Percentiles rank a stretch among this genome's conserved stretches.
Evolutionary conservation across 1,139 yeast species (phyloP).

Genomic region (Kluyveromyces marxianus): DNA sequence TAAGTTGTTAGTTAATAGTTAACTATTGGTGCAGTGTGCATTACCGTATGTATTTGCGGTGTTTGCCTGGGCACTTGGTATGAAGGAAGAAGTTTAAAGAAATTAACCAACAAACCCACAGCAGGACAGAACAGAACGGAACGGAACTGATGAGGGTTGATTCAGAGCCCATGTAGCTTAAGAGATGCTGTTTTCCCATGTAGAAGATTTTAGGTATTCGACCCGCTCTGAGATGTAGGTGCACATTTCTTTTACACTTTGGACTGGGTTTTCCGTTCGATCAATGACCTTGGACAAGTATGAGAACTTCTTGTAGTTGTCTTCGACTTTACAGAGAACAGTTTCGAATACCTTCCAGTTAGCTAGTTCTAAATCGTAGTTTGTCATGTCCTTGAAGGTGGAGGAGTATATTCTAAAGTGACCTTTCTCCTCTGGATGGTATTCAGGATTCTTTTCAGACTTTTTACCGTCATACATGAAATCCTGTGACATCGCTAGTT

Average conservation of each 20-base stretch:
- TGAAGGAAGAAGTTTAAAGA: too few relatives aligned
- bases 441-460: conserved; percentile 3
- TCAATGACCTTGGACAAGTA: conserved; percentile 6
- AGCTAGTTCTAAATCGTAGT: conserved; percentile 12
- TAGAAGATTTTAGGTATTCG: conserved; percentile 5
- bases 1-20: too few relatives aligned
- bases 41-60: too few relatives aligned
- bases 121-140: neutral
- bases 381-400: conserved; percentile 5
- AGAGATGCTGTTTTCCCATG: conserved; percentile 8
- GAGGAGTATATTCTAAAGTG: conserved; percentile 11
- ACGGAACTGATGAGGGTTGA: too few relatives aligned
- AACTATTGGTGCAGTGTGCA: too few relatives aligned
- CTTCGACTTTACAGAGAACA: conserved; percentile 6
- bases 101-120: neutral
- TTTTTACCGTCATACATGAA: conserved; percentile 9
- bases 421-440: conserved; percentile 26
- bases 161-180: neutral
- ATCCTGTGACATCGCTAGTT: conserved; percentile 19
- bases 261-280: conserved; percentile 4
- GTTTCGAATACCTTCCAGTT: conserved; percentile 8
- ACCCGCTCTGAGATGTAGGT: conserved; percentile 10
- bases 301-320: conserved; percentile 7
- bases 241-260: conserved; percentile 8
- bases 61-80: too few relatives aligned